Evolutionary conservation across 331 rosid species (phyloP), one percentile per base, ranked within the genome.

Genomic region (Pyracantha coccinea): DNA sequence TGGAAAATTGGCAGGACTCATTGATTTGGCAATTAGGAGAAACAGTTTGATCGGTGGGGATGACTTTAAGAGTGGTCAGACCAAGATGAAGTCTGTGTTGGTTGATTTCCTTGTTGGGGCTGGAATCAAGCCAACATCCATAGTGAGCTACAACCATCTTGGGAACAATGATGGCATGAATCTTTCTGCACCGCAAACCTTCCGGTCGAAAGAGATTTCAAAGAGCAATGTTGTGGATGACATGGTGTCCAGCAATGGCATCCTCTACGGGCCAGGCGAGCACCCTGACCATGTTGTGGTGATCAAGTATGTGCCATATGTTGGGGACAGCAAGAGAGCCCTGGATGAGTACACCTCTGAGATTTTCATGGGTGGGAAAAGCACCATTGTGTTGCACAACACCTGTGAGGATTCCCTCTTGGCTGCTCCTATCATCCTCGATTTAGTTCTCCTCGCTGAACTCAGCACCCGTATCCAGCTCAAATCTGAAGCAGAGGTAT

Each of bases 111-210:
- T 94, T 68, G 98, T 94, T 17, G 98, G 98, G 31, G 98, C 98
- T 81, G 98, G 98, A 45, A 94, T 94, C 80, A 94, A 94, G 97
- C 98, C 98, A 85, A 94, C 98, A 24, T 87, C 98, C 47, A 94
- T 94, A 27, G 98, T 90, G 90, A 94, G 98, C 89, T 94, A 94
- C 84, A 94, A 94, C 75, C 98, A 94, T 84, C 79, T 94, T 29
- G 98, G 98, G 67, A 94, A 94, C 89, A 94, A 94, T 71, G 98
- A 94, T 35, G 98, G 98, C 6, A 94, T 94, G 98, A 94, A 94
- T 58, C 96, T 94, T 75, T 94, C 98, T 1, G 98, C 96, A 28
- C 98, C 97, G 38, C 98, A 94, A 80, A 91, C 97, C 69, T 94
- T 94, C 89, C 90, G 98, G 21, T 94, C 98, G 21, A 94, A 94